Conservation (phyloP, 306 rosid species). For the Corylus heterophylla region DNA sequence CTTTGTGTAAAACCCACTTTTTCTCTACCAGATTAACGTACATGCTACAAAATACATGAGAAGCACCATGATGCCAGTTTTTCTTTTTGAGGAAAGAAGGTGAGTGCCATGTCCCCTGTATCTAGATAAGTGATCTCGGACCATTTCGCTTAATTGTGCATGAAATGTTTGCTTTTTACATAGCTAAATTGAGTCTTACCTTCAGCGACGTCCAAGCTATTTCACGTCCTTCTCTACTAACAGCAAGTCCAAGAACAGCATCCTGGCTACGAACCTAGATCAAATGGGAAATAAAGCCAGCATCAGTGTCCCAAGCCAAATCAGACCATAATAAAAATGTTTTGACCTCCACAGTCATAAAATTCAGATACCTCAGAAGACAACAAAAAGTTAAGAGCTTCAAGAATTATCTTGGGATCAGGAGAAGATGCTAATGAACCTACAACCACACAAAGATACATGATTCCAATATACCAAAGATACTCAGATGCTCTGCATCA, state of each 20-base stretch:
- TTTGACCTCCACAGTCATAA: constrained; percentile 17
- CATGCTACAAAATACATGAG: too few relatives aligned
- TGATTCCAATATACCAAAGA: not conserved
- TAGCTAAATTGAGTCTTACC: constrained; percentile 44
- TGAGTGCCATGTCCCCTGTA: too few relatives aligned
- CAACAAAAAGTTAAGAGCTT: constrained; percentile 49
- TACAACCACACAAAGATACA: constrained; percentile 9
- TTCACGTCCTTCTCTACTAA: constrained; percentile 68
- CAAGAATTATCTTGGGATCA: constrained; percentile 46
- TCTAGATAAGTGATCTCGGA: not conserved
- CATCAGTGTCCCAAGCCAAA: constrained; percentile 31
- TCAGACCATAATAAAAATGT: constrained; percentile 6
- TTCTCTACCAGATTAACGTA: too few relatives aligned
- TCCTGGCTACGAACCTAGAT: constrained; percentile 87
- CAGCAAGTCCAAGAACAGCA: constrained; percentile 65
- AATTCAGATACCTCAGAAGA: constrained; percentile 40
- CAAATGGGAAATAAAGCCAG: constrained; percentile 7
- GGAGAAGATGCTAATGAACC: constrained; percentile 46
- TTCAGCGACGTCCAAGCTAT: constrained; percentile 86
- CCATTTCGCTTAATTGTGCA: not conserved
- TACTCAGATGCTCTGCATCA: not conserved
- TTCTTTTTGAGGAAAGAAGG: too few relatives aligned
- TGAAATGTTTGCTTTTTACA: not conserved
- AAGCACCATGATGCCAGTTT: too few relatives aligned
- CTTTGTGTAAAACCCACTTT: too few relatives aligned